phyloP scores from a whole-genome alignment of 257 asterid species.

The Ocimum tenuiflorum region DNA sequence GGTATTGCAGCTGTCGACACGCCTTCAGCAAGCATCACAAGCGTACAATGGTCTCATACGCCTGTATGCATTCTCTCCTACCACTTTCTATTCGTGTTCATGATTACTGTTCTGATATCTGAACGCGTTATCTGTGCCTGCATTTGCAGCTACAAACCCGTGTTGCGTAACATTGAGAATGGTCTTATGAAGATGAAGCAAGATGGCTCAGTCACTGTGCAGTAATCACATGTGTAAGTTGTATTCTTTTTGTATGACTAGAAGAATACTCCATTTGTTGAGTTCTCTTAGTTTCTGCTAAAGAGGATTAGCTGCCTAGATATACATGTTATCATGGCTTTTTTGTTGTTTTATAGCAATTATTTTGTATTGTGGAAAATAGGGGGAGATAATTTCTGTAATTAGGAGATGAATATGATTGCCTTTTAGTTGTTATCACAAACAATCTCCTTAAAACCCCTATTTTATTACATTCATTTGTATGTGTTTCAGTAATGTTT shows the following conservation, averaged over 20 bases:
- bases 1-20: constrained; percentile 69
- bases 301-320: not conserved
- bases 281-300: not conserved
- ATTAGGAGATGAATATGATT: not conserved
- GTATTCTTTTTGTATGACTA: not conserved
- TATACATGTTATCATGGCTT: not conserved
- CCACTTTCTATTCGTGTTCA: not conserved
- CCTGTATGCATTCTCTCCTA: constrained; percentile 45
- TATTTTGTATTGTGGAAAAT: not conserved
- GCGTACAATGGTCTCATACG: constrained; percentile 65
- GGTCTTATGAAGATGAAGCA: constrained; percentile 76
- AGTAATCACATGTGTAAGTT: constrained; percentile 3
- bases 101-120: not conserved
- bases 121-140: not conserved
- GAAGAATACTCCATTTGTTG: not conserved
- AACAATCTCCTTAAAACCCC: no score
- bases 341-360: not conserved
- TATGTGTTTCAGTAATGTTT: no score
- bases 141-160: constrained; percentile 66
- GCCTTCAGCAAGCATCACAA: constrained; percentile 74
- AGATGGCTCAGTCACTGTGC: constrained; percentile 48
- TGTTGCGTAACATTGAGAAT: constrained; percentile 65
- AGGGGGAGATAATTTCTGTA: not conserved
- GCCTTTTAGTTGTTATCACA: not conserved
- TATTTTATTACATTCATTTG: no score